A percentile compares a stretch with the other conserved stretches of the same genome.
Conservation (phyloP, 2,329 filamentous ascomycete species). For the Leptographium flavum region DNA sequence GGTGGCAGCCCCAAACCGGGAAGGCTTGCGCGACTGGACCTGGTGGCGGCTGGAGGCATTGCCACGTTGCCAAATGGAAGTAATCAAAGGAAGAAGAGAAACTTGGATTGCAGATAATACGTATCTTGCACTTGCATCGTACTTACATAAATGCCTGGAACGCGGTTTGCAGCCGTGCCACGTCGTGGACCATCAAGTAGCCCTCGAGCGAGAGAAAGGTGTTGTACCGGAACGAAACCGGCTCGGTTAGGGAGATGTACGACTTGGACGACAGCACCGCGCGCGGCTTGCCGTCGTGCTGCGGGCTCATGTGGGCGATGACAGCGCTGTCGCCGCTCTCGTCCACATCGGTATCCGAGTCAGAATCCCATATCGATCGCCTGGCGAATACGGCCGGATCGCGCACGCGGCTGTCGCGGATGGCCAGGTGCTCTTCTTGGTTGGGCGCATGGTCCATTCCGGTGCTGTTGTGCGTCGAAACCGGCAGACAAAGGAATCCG, state of each 20-base stretch:
- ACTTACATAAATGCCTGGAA: not conserved
- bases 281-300: not conserved
- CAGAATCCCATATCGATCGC: not conserved
- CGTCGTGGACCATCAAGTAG: not conserved
- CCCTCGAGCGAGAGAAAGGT: constrained; percentile 14
- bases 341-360: constrained; percentile 4
- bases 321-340: constrained; percentile 2
- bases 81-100: too few species aligned
- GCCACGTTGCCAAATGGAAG: too few species aligned
- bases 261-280: constrained; percentile 7
- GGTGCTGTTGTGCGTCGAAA: constrained; percentile 14
- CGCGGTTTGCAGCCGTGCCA: not conserved
- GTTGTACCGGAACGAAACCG: constrained; percentile 11
- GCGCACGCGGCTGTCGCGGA: constrained; percentile 12
- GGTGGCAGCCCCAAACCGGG: too few species aligned
- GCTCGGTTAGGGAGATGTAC: constrained; percentile 12
- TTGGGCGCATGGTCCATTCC: constrained; percentile 12
- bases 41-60: too few species aligned
- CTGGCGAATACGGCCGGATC: too few species aligned
- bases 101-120: too few species aligned
- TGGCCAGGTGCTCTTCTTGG: constrained; percentile 11
- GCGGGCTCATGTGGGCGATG: not conserved
- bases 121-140: not conserved
- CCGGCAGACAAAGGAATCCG: constrained; percentile 13
- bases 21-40: too few species aligned